A percentile compares a stretch with the other conserved stretches of the same genome.
These are phyloP conservation scores for Diplodia sapinea DNA, from an alignment of 2,329 filamentous ascomycete genomes.

Conservation along the genomic window DNA sequence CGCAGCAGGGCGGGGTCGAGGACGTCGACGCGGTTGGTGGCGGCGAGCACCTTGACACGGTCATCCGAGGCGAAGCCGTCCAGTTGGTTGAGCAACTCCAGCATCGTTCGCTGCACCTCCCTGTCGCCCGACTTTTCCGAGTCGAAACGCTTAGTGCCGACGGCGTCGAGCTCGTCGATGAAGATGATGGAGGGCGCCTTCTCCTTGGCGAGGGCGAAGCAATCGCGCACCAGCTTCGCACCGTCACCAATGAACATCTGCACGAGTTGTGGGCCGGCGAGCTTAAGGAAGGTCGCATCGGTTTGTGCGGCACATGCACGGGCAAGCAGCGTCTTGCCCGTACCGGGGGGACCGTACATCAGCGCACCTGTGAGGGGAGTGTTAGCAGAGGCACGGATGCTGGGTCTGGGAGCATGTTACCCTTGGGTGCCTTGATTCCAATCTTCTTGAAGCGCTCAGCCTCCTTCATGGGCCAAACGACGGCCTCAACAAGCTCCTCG, in stretches of 20 bases:
- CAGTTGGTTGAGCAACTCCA: slow-evolving; percentile 97
- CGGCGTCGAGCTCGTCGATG: slow-evolving; percentile 96
- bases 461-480: slow-evolving; percentile 99
- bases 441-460: slow-evolving; percentile 99
- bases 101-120: slow-evolving; percentile 98
- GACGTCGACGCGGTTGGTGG: slow-evolving; percentile 93
- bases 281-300: slow-evolving; percentile 97
- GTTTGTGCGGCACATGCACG: slow-evolving; percentile 97
- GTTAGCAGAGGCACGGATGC: slow-evolving; percentile 30
- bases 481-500: slow-evolving; percentile 96
- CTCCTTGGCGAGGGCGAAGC: slow-evolving; percentile 96
- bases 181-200: slow-evolving; percentile 99
- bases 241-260: slow-evolving; percentile 99
- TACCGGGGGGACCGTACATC: slow-evolving; percentile 96
- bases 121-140: slow-evolving; percentile 97
- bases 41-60: slow-evolving; percentile 93
- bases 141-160: slow-evolving; percentile 99
- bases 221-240: slow-evolving; percentile 95
- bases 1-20: slow-evolving; percentile 89
- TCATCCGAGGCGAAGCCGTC: slow-evolving; percentile 98
- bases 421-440: slow-evolving; percentile 98
- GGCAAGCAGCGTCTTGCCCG: slow-evolving; percentile 88
- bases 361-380: slow-evolving; percentile 71
- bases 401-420: slow-evolving; percentile 58
- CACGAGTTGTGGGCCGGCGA: slow-evolving; percentile 94